phyloP scores from a whole-genome alignment of 2,329 filamentous ascomycete species.

The Trichoderma lentiforme region DNA sequence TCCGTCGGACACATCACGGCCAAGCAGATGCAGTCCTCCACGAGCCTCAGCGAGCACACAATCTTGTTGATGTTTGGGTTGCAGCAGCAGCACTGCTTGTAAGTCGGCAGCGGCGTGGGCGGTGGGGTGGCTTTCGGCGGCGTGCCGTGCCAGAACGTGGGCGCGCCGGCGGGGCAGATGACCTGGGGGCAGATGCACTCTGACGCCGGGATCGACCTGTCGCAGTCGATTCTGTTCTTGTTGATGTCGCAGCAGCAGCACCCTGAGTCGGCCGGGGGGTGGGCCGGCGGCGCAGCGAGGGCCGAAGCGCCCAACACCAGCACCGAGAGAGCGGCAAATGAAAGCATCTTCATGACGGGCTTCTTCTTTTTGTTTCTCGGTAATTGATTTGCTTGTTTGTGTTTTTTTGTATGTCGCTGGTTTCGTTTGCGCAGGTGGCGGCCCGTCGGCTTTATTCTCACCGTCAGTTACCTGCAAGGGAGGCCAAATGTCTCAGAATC shows the following conservation, averaged over 20 bases:
- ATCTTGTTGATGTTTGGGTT: constrained; percentile 16
- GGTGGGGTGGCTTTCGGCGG: neutral
- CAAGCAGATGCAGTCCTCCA: constrained; percentile 21
- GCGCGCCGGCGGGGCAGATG: constrained; percentile 25
- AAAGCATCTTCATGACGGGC: constrained; percentile 20
- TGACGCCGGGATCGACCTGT: constrained; percentile 11
- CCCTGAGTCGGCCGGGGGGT: constrained; percentile 1
- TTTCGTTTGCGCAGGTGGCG: neutral
- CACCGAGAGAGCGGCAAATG: neutral
- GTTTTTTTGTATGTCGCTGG: neutral
- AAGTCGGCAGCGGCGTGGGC: neutral
- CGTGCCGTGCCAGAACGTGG: constrained; percentile 19
- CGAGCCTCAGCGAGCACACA: constrained; percentile 19
- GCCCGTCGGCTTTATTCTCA: neutral
- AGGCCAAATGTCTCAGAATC: neutral
- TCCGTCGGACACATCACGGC: constrained; percentile 25
- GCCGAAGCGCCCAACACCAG: constrained; percentile 24
- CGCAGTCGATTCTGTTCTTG: constrained; percentile 27
- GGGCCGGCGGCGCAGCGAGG: constrained; percentile 22
- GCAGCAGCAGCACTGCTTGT: constrained; percentile 26
- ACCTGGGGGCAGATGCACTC: constrained; percentile 30
- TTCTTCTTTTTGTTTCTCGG: neutral
- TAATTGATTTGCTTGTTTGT: neutral
- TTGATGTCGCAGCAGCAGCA: constrained; percentile 37
- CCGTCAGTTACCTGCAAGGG: neutral